Conservation (phyloP, 2,329 filamentous ascomycete species). For the Metarhizium album region DNA sequence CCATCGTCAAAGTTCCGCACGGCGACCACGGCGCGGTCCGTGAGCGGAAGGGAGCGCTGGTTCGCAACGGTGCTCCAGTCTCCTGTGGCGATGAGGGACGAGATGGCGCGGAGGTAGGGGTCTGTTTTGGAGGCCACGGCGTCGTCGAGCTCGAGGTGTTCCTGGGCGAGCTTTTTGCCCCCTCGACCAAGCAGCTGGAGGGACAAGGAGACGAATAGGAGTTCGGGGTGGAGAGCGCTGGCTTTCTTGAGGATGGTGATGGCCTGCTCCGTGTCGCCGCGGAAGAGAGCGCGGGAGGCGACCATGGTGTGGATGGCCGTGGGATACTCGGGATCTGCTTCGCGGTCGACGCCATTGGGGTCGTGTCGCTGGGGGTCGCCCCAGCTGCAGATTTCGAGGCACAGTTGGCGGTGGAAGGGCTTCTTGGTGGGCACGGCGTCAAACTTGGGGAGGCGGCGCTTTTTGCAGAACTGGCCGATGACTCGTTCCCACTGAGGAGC, state of each 20-base stretch:
- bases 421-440: constrained; percentile 52
- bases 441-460: constrained; percentile 50
- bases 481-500: constrained; percentile 46
- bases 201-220: constrained; percentile 57
- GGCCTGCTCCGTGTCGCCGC: constrained; percentile 57
- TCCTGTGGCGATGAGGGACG: constrained; percentile 64
- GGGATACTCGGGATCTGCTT: constrained; percentile 34
- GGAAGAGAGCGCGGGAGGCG: constrained; percentile 65
- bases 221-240: constrained; percentile 50
- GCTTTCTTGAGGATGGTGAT: constrained; percentile 59
- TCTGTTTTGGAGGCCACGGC: constrained; percentile 55
- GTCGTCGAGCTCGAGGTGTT: constrained; percentile 48
- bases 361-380: constrained; percentile 44
- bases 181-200: constrained; percentile 51
- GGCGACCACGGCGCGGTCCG: constrained; percentile 65
- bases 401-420: constrained; percentile 62
- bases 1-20: constrained; percentile 54
- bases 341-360: constrained; percentile 31
- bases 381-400: constrained; percentile 65
- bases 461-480: constrained; percentile 53
- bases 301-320: constrained; percentile 58
- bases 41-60: constrained; percentile 61
- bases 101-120: constrained; percentile 70
- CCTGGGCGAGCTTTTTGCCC: constrained; percentile 29
- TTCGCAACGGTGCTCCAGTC: constrained; percentile 67